A percentile compares a stretch with the other conserved stretches of the same genome.
phyloP scores from a whole-genome alignment of 495 filamentous ascomycete species.

The Aspergillus ellipticus region DNA sequence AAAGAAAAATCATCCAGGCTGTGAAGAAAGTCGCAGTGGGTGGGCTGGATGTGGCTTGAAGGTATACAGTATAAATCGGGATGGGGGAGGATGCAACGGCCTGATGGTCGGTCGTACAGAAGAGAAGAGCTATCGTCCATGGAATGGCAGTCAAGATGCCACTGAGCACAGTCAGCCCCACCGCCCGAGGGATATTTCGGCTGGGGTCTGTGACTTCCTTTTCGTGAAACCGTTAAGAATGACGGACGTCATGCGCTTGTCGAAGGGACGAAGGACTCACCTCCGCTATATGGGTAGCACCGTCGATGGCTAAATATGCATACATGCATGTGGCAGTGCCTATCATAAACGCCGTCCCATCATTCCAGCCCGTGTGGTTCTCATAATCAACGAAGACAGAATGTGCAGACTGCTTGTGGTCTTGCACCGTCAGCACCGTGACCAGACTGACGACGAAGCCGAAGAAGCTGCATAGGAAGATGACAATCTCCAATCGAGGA shows the following conservation, averaged over 20 bases:
- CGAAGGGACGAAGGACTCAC: neutral
- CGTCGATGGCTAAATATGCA: conserved; percentile 23
- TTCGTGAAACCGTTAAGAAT: neutral
- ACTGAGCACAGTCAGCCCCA: conserved; percentile 18
- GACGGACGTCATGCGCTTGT: neutral
- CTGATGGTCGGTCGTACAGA: conserved; percentile 23
- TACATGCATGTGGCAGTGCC: conserved; percentile 22
- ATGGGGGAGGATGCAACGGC: conserved; percentile 20
- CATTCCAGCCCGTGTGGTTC: conserved; percentile 20
- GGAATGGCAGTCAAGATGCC: conserved; percentile 23
- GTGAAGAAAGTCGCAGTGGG: conserved; percentile 16
- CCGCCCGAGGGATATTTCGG: conserved; percentile 18
- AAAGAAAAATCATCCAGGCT: conserved; percentile 16
- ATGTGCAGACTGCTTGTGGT: conserved; percentile 5
- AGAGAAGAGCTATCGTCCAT: conserved; percentile 27
- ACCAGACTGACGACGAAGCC: conserved; percentile 10
- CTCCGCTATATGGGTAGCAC: conserved; percentile 24
- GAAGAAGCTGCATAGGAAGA: neutral
- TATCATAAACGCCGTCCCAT: conserved; percentile 27
- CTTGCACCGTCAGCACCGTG: conserved; percentile 5
- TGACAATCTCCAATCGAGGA: conserved; percentile 2
- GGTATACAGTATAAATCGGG: conserved; percentile 21
- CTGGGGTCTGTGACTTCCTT: conserved; percentile 24
- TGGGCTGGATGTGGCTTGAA: conserved; percentile 21
- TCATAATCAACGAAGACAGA: conserved; percentile 16